Base-by-base conservation (phyloP, 768 basidiomycete genomes). In the Brasilioporus rufonigricans region DNA sequence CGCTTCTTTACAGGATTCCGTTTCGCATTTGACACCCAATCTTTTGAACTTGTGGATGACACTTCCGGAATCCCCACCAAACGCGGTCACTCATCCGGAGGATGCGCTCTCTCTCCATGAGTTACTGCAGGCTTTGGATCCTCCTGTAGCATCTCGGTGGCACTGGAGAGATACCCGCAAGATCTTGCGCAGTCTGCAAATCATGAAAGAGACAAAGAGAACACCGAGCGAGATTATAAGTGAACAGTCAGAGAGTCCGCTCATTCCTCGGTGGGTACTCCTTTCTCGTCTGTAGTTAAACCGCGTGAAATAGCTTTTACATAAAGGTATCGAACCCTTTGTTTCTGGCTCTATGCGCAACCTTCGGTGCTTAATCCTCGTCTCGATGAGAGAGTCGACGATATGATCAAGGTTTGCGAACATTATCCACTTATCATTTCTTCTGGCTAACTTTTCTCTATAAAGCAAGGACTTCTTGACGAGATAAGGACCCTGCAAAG, bases 111-210 rank as follows among this genome's bases (percentile, higher is more conserved):
- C 76, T n/a, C 71, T 97, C 18, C 81, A 93, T 64, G 72, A 68
- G 11, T 75, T 98, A 13, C 74, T 99, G 19, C 70, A 73, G 10
- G 65, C 73, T 4, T 76, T 98, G 6, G 97, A 98, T 63, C 85
- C 84, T 0, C 61, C 66, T 0, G 83, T 93, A 43, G 91, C 89
- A 1, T 77, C 77, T 29, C 77, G 94, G 57, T 98, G 96, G 96
- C 97, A 99, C 67, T 98, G 96, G 96, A 80, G 78, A 59, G 97
- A 99, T 62, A 87, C 92, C 0, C 78, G 96, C 31, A 99, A 98
- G 71, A 90, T 98, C 7, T 70, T 91, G 12, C 79, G 94, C 35
- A 91, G 81, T 60, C 70, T 99, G 9, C 77, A 80, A 40, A 84
- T 97, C 27, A 84, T 93, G 53, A 86, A 84, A 72, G 85, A 91